phyloP scores from a whole-genome alignment of 2,329 filamentous ascomycete genomes.

The Endothia cerciana region DNA sequence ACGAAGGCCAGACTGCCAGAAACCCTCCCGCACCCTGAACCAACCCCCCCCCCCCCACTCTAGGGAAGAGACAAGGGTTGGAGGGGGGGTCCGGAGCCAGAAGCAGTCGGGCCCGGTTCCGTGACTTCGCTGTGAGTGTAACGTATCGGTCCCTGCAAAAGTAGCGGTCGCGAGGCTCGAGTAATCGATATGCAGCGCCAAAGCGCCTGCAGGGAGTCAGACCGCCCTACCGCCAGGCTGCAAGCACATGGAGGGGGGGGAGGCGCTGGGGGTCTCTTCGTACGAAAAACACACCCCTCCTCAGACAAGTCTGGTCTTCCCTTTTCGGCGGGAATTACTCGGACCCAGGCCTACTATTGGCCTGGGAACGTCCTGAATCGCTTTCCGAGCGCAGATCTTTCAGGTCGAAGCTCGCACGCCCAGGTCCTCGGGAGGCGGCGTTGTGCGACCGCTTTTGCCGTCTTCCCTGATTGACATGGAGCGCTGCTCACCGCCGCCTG shows the following conservation, averaged over 20 bases:
- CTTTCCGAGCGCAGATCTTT: slow-evolving; percentile 22
- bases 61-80: neutral
- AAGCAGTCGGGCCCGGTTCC: slow-evolving; percentile 2
- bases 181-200: slow-evolving; percentile 9
- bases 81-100: slow-evolving; percentile 10
- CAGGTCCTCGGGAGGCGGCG: slow-evolving; percentile 19
- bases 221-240: slow-evolving; percentile 15
- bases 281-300: neutral
- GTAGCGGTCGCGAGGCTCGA: slow-evolving; percentile 17
- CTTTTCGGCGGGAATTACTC: slow-evolving; percentile 20
- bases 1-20: slow-evolving; percentile 7
- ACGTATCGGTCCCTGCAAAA: slow-evolving; percentile 6
- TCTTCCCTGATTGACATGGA: slow-evolving; percentile 21
- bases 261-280: neutral
- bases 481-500: slow-evolving; percentile 5
- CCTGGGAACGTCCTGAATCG: slow-evolving; percentile 20
- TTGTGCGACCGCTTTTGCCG: slow-evolving; percentile 5
- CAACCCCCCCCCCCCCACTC: too few species aligned
- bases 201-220: slow-evolving; percentile 14
- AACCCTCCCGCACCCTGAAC: neutral
- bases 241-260: neutral
- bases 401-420: neutral
- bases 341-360: slow-evolving; percentile 27
- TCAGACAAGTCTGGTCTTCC: slow-evolving; percentile 13
- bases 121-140: slow-evolving; percentile 2